These are phyloP conservation scores for Phytopythium boreale DNA, from an alignment of 352 stramenopile genomes.

Conservation along the genomic window DNA sequence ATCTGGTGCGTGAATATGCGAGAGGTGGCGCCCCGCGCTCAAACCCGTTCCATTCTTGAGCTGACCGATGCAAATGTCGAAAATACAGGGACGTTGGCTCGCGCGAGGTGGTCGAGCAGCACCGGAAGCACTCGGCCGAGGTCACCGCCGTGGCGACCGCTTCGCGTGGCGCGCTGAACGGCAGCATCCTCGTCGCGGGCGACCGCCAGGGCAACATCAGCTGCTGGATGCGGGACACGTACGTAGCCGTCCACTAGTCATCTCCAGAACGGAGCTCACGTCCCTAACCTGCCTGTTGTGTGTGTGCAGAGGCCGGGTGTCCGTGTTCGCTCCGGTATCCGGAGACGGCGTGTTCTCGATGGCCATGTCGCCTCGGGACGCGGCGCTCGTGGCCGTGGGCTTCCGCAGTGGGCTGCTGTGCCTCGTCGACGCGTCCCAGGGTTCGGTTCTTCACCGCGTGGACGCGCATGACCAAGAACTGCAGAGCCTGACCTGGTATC, in stretches of 20 bases:
- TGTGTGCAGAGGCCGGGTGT: conserved; percentile 32
- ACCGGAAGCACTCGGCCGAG: conserved; percentile 59
- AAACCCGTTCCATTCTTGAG: not conserved
- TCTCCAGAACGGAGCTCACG: not conserved
- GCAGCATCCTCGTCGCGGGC: conserved; percentile 49
- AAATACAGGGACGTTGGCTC: conserved; percentile 44
- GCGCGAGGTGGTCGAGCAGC: conserved; percentile 49
- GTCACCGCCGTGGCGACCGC: conserved; percentile 46
- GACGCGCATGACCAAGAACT: conserved; percentile 74
- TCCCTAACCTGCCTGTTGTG: conserved; percentile 3
- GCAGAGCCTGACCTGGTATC: conserved; percentile 48
- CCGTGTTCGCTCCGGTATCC: conserved; percentile 42
- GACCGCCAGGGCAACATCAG: conserved; percentile 62
- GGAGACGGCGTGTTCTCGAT: conserved; percentile 57
- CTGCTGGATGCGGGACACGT: conserved; percentile 55
- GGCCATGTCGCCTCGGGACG: conserved; percentile 46
- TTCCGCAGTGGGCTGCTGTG: conserved; percentile 69
- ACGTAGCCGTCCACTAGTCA: conserved; percentile 9
- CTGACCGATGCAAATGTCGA: not conserved
- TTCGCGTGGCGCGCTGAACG: conserved; percentile 14
- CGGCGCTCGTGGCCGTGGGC: conserved; percentile 56
- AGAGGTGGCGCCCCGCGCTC: not conserved
- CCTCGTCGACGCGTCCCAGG: conserved; percentile 38
- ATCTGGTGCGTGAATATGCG: conserved; percentile 42
- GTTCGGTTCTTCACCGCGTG: conserved; percentile 35